Evolutionary conservation across 306 rosid species (phyloP), one percentile per base, ranked within the genome.

Genomic region (Dicorynia guianensis): DNA sequence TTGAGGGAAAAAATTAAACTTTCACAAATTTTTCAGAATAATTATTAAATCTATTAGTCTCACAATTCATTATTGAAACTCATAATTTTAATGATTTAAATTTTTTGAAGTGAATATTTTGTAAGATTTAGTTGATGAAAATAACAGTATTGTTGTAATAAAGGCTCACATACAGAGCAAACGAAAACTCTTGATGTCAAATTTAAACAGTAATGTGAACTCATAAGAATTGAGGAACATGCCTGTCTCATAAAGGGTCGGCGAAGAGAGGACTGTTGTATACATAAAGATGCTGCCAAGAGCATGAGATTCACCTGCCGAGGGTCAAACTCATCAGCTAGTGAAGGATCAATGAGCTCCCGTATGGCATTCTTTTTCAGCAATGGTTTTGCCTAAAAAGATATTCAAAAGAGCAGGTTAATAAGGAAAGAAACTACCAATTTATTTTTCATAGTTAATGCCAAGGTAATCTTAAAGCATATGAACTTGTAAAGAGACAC

Each of bases 241-340:
- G 76, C 99, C 98, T 96, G 93, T 71, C 79, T 83, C 79, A 88
- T 88, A 63, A 86, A 82, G 20, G 99, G 99, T 6, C 99, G 90
- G 43, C 93, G 93, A 69, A 89, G 89, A 12, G 99, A 89, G 56
- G 96, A 90, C 36, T 76, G 88, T 33, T 89, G 96, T 76, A 93
- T 92, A 89, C 99, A 92, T 38, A 89, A 76, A 64, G 96, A 89
- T 64, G 97, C 98, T 39, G 87, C 89, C 81, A 96, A 75, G 74
- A 92, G 85, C 83, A 88, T 71, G 19, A 92, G 84, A 82, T 86
- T 89, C 80, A 88, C 69, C 69, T 96, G 85, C 44, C 72, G 68
- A 33, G 78, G 63, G 75, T 93, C 81, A 47, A 79, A 92, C n/a
- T 84, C 83, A 36, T 80, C 77, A 5, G 48, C 84, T 58, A 93